Conservation (phyloP, 495 filamentous ascomycete species). For the Aspergillus ostianus region DNA sequence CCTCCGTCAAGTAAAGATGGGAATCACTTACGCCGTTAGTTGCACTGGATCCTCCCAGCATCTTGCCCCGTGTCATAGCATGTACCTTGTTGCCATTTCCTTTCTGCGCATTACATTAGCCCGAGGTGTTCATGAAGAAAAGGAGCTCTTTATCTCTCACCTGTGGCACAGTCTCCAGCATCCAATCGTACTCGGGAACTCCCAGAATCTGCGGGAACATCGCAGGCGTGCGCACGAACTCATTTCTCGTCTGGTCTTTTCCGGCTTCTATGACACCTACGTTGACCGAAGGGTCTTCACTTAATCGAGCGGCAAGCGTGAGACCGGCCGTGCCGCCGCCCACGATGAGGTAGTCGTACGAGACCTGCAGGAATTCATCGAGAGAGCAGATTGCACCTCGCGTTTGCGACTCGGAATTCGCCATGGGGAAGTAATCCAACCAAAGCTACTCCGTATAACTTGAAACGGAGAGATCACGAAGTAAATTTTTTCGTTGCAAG, state of each 20-base stretch:
- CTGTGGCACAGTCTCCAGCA: slow-evolving; percentile 52
- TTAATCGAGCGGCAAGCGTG: slow-evolving; percentile 47
- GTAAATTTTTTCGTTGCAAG: too few species aligned
- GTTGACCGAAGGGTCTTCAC: slow-evolving; percentile 39
- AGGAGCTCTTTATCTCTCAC: slow-evolving; percentile 17
- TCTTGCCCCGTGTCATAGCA: slow-evolving; percentile 48
- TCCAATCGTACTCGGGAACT: slow-evolving; percentile 58
- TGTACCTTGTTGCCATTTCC: slow-evolving; percentile 22
- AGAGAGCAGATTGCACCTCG: slow-evolving; percentile 2
- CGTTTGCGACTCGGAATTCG: not conserved
- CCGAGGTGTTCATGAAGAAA: not conserved
- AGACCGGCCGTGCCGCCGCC: slow-evolving; percentile 51
- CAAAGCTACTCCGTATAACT: too few species aligned
- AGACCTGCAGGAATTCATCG: slow-evolving; percentile 2
- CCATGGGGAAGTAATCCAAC: not conserved
- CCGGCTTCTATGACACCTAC: slow-evolving; percentile 59
- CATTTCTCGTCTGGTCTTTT: slow-evolving; percentile 44
- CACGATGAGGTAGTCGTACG: slow-evolving; percentile 38
- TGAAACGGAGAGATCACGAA: too few species aligned
- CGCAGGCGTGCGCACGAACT: slow-evolving; percentile 45
- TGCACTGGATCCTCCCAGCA: slow-evolving; percentile 57
- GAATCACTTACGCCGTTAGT: slow-evolving; percentile 39
- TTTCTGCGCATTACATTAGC: slow-evolving; percentile 12
- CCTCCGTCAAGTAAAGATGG: not conserved
- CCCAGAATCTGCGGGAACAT: slow-evolving; percentile 42